Evolutionary conservation across 1,284 basidiomycete genomes (phyloP).

Genomic region (Leccinum pachyderme): DNA sequence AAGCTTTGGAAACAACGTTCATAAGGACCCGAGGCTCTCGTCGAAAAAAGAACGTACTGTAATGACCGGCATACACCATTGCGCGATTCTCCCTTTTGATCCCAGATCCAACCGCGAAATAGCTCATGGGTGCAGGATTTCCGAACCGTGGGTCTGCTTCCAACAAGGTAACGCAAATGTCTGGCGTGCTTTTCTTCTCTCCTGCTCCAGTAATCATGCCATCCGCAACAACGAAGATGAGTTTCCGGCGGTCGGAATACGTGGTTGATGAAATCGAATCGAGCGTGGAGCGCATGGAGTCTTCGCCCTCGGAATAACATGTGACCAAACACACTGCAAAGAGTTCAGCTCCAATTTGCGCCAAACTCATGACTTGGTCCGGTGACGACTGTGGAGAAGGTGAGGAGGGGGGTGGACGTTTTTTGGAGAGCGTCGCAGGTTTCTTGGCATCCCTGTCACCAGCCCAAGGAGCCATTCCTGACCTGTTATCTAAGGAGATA

Average conservation of each 20-base stretch:
- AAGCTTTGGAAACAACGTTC: slow-evolving; percentile 41
- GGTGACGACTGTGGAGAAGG: slow-evolving; percentile 42
- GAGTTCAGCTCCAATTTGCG: slow-evolving; percentile 90
- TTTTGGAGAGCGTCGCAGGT: slow-evolving; percentile 37
- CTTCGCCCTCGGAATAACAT: slow-evolving; percentile 96
- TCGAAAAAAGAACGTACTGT: slow-evolving; percentile 64
- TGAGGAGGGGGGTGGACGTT: slow-evolving; percentile 44
- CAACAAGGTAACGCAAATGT: slow-evolving; percentile 90
- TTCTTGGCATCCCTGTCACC: slow-evolving; percentile 53
- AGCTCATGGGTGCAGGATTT: slow-evolving; percentile 95
- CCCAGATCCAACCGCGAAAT: slow-evolving; percentile 88
- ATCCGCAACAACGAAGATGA: slow-evolving; percentile 94
- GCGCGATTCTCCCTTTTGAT: slow-evolving; percentile 91
- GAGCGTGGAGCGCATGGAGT: slow-evolving; percentile 87
- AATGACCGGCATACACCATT: slow-evolving; percentile 99
- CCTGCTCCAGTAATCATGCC: slow-evolving; percentile 99
- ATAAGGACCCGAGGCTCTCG: background rate
- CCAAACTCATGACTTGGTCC: slow-evolving; percentile 72
- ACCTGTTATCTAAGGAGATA: slow-evolving; percentile 81
- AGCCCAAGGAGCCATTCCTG: slow-evolving; percentile 91
- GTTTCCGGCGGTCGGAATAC: slow-evolving; percentile 90
- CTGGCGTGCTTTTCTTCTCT: slow-evolving; percentile 93
- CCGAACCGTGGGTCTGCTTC: slow-evolving; percentile 96
- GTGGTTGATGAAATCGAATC: slow-evolving; percentile 89
- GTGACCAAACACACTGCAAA: slow-evolving; percentile 96